Percentiles rank a stretch among this genome's conserved stretches.
Conservation (phyloP, 805 yeast genomes). For the Teunomyces atbi region DNA sequence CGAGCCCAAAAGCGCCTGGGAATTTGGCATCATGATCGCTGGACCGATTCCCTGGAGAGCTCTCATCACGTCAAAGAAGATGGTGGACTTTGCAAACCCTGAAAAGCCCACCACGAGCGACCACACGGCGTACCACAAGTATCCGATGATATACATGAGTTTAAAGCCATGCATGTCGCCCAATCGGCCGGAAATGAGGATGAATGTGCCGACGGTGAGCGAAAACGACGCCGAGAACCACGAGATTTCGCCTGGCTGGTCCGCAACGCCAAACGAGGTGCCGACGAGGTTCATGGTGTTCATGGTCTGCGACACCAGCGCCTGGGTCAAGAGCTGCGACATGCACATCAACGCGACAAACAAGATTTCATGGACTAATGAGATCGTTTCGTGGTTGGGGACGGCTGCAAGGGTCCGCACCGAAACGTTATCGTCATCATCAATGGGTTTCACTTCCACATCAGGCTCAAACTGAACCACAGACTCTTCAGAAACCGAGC, state of each 20-base stretch:
- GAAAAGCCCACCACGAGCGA: constrained; percentile 27
- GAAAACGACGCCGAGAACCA: constrained; percentile 38
- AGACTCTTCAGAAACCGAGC: background rate
- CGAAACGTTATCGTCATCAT: background rate
- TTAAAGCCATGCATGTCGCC: constrained; percentile 39
- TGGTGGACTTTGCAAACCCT: constrained; percentile 20
- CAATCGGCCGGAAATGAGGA: constrained; percentile 30
- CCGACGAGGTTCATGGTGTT: constrained; percentile 18
- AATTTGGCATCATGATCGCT: constrained; percentile 34
- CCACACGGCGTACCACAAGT: constrained; percentile 19
- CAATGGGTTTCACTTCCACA: no score
- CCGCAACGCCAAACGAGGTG: constrained; percentile 22
- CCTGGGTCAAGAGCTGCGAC: constrained; percentile 31
- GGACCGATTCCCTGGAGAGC: constrained; percentile 37
- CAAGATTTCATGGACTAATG: constrained; percentile 17
- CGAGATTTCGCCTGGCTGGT: constrained; percentile 27
- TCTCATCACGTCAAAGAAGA: constrained; percentile 29
- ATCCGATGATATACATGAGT: constrained; percentile 24
- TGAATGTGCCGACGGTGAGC: constrained; percentile 37
- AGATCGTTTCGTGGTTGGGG: constrained; percentile 20
- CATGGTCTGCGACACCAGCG: constrained; percentile 29
- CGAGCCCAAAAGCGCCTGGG: constrained; percentile 30
- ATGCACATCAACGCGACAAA: constrained; percentile 24
- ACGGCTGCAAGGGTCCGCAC: background rate
- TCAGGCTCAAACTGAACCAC: background rate